Evolutionary conservation across 768 basidiomycete species (phyloP).

Genomic region (Dioszegia aurantiaca): DNA sequence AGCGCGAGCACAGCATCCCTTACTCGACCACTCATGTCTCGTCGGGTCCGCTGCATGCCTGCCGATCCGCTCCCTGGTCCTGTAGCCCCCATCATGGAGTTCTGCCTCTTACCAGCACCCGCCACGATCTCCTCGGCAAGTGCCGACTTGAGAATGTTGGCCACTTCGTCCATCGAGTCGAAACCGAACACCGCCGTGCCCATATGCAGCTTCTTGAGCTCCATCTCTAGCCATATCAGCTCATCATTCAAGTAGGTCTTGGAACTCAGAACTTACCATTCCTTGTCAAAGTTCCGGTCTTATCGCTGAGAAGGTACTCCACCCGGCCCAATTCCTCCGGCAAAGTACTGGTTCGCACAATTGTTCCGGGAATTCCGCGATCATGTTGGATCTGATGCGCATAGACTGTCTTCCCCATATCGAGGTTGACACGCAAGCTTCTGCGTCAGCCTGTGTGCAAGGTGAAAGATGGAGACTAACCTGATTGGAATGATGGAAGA

Average conservation of each 20-base stretch:
- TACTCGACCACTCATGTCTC: conserved; percentile 92
- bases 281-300: conserved; percentile 95
- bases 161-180: conserved; percentile 99
- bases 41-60: conserved; percentile 2
- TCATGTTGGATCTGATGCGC: conserved; percentile 94
- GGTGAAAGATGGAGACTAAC: conserved; percentile 55
- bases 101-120: conserved; percentile 19
- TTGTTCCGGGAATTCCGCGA: conserved; percentile 85
- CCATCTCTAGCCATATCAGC: conserved; percentile 71
- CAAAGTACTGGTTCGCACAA: conserved; percentile 93
- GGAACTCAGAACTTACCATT: conserved; percentile 64
- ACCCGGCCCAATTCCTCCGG: conserved; percentile 95
- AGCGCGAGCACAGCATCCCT: conserved; percentile 88
- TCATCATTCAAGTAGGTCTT: neutral
- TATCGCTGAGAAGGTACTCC: conserved; percentile 93
- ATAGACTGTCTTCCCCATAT: conserved; percentile 99
- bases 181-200: conserved; percentile 95
- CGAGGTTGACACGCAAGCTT: conserved; percentile 95
- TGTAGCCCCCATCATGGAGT: neutral
- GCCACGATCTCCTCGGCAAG: conserved; percentile 70
- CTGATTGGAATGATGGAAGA: conserved; percentile 99
- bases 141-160: conserved; percentile 80
- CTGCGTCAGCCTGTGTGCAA: neutral
- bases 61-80: neutral
- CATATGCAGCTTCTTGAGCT: conserved; percentile 98